Percentiles rank a stretch among this genome's conserved stretches.
Conservation (phyloP, 75 land plant genomes). For the Chamaecyparis obtusa region DNA sequence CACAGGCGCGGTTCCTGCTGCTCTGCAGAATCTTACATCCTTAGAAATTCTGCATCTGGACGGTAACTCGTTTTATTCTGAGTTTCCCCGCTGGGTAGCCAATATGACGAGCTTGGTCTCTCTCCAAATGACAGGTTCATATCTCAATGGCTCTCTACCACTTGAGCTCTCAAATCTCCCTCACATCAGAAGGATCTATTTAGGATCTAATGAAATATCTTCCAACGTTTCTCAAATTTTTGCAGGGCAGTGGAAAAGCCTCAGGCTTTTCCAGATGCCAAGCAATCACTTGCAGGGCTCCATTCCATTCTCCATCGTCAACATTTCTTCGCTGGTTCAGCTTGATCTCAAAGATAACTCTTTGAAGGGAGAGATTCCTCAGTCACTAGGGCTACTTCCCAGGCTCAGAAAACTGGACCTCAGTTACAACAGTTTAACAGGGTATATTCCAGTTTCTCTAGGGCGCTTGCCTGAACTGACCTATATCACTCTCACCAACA, state of each 20-base stretch:
- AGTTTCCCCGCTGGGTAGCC: no score
- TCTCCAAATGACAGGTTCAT: background rate
- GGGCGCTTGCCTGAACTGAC: slow-evolving; percentile 22
- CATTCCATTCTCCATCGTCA: slow-evolving; percentile 22
- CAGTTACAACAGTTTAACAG: slow-evolving; percentile 53
- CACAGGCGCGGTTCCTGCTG: background rate
- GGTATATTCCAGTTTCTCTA: slow-evolving; percentile 49
- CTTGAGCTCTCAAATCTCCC: background rate
- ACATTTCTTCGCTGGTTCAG: background rate
- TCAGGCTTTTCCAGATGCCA: background rate
- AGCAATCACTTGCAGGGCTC: slow-evolving; percentile 11
- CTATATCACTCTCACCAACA: background rate
- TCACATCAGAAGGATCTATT: background rate
- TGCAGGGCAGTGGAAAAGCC: background rate
- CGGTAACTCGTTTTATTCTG: no score
- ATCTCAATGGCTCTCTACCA: background rate
- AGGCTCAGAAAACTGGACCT: slow-evolving; percentile 44
- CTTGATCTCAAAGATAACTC: slow-evolving; percentile 45
- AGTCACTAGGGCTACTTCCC: slow-evolving; percentile 45
- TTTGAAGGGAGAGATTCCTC: slow-evolving; percentile 45
- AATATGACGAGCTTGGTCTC: background rate
- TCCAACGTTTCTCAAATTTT: background rate
- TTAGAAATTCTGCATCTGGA: background rate
- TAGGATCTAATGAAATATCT: background rate
- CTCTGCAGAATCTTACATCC: background rate